Base-by-base conservation (phyloP, 257 asterid species). In the Solanum microdontum region DNA sequence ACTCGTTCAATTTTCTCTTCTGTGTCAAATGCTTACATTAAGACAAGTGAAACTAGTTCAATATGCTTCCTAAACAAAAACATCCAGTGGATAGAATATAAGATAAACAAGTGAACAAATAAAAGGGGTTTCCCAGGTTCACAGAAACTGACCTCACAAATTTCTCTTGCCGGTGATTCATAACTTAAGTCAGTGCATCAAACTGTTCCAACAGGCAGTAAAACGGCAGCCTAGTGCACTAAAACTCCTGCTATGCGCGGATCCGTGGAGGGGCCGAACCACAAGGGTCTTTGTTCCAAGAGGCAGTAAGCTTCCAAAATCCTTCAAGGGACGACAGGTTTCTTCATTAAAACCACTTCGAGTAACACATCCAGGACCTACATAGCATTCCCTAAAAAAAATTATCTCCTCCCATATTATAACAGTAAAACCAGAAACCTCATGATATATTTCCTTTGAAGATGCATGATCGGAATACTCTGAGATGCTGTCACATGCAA, bases 121-220 rank as follows among this genome's bases (percentile, higher is more conserved):
- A 48, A 13, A 86, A 88, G 36, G 66, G 24, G 43, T 23, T 68
- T 19, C 39, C 72, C 51, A 30, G 10, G 73, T 66, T 24, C 21
- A 79, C 28, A 48, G 28, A 37, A 92, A 90, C 98, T 87, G 90
- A 95, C 99, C 99, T 95, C 88, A 95, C 98, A 89, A 93, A 91
- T 92, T 93, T 94, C 89, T 94, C 97, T 45, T 88, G 93, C 89
- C 28, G 92, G 82, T 83, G 89, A 87, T 87, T 91, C 99, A 96
- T 96, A 84, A 87, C 92, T 93, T 89, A 90, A 91, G 91, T 87
- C 90, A 89, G 84, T 90, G 83, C 72, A 89, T 87, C 88, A 84
- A 76, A 80, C 30, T 82, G 82, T 32, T 45, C 88, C 82, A 82
- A 79, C 60, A 77, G 86, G 33, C 8, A 24, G 48, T 82, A 84